These are phyloP conservation scores for Brassica hybrid DNA, from an alignment of 441 rosid genomes.

Conservation along the genomic window DNA sequence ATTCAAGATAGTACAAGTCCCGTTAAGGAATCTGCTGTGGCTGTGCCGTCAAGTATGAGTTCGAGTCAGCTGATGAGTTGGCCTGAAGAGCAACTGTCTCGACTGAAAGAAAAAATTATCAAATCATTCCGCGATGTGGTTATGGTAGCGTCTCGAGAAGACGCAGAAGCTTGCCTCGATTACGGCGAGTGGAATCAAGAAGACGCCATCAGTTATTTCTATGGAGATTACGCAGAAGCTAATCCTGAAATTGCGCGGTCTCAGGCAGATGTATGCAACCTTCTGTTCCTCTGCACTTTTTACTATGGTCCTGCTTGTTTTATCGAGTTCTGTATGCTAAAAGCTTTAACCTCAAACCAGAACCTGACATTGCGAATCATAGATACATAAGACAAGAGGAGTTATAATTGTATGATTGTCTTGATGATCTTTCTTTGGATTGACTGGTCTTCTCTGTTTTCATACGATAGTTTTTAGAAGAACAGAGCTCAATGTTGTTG, in stretches of 20 bases:
- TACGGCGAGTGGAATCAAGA: neutral
- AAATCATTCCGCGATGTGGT: neutral
- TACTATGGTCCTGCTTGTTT: too few relatives aligned
- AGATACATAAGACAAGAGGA: conserved; percentile 15
- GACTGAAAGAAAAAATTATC: neutral
- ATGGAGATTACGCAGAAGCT: neutral
- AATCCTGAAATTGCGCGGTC: conserved; percentile 13
- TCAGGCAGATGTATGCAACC: conserved; percentile 20
- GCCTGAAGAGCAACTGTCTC: neutral
- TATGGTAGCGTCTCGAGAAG: neutral
- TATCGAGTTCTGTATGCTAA: neutral
- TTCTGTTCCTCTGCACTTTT: too few relatives aligned
- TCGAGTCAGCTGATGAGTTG: neutral
- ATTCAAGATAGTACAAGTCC: neutral
- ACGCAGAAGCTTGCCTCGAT: neutral
- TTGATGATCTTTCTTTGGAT: conserved; percentile 8
- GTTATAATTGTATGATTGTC: neutral
- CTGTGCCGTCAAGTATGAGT: neutral
- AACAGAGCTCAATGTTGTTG: neutral
- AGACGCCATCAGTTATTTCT: neutral
- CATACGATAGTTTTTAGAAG: neutral
- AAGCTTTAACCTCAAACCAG: too few relatives aligned
- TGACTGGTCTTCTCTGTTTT: too few relatives aligned
- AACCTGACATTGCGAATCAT: neutral
- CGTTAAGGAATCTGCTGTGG: neutral